A percentile compares a stretch with the other conserved stretches of the same genome.
Evolutionary conservation across 1,284 basidiomycete species (phyloP).

Genomic region (Dichomitus squalens): DNA sequence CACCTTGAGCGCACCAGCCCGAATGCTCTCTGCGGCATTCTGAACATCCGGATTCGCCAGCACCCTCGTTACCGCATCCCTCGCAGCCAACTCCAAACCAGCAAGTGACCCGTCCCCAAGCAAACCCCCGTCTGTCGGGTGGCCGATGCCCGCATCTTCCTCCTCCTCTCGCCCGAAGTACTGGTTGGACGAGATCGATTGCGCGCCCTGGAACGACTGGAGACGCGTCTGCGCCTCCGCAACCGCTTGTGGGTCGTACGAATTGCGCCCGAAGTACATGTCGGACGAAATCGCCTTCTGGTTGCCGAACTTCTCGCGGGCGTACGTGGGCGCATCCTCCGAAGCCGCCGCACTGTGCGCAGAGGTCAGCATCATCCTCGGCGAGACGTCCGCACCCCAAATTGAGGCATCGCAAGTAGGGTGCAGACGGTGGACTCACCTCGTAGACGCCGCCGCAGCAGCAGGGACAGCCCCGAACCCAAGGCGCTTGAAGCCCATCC

Average conservation of each 20-base stretch:
- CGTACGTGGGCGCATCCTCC: constrained; percentile 77
- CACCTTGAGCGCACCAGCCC: constrained; percentile 86
- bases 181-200: constrained; percentile 92
- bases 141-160: constrained; percentile 46
- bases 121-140: constrained; percentile 49
- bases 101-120: constrained; percentile 74
- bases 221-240: constrained; percentile 84
- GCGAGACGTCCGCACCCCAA: constrained; percentile 24
- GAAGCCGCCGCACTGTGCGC: constrained; percentile 29
- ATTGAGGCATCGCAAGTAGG: neutral
- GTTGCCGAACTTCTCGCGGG: constrained; percentile 87
- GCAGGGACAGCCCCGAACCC: constrained; percentile 86
- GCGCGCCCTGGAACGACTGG: constrained; percentile 88
- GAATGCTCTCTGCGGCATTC: constrained; percentile 82
- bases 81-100: constrained; percentile 75
- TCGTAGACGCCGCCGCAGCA: constrained; percentile 49
- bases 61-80: constrained; percentile 78
- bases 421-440: constrained; percentile 45
- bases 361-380: constrained; percentile 3
- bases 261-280: constrained; percentile 93
- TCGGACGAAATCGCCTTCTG: constrained; percentile 98
- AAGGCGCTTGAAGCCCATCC: constrained; percentile 83
- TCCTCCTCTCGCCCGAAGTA: constrained; percentile 96
- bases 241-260: constrained; percentile 79
- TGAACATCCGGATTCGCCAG: constrained; percentile 92